Base-by-base conservation (phyloP, 208 protist species). In the Phytomonas serpens region DNA sequence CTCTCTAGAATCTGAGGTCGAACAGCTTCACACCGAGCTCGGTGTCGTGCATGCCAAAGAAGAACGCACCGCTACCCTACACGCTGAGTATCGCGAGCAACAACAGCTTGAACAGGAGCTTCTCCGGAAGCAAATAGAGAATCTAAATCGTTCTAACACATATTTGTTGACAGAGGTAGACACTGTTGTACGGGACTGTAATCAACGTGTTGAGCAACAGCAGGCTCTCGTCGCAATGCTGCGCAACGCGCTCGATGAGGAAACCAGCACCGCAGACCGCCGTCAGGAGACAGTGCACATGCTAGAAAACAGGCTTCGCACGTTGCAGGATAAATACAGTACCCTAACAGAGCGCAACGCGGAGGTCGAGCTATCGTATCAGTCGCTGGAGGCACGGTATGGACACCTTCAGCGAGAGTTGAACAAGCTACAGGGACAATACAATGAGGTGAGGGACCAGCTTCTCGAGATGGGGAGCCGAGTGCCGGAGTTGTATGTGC, bases 181-280 rank as follows among this genome's bases (percentile, higher is more conserved):
- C 63, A 78, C 74, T 33, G 66, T 81, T 34, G 76, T 71, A 16
- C 74, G 71, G 32, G 84, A 88, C 64, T 87, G 85, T 69, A 82
- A 84, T 64, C 71, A 66, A 4, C 85, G 84, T 19, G 67, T 93
- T 16, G 76, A 69, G 42, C 85, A 93, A 70, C 83, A 88, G 78
- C 81, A 93, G 67, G 73, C 78, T 1, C 80, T 86, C 64, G 77
- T 90, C 52, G 69, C 69, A 10, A 88, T 85, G 32, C 77, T 93
- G 29, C 85, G 84, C 23, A 47, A 71, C 34, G 79, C 85, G 0
- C 69, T 90, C 13, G 82, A 84, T 32, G 88, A 93, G 72, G 88
- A 90, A 64, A 81, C 77, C 30, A 64, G 67, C 29, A 85, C 73
- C 74, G 77, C 85, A 9, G 88, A 90, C 66, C 16, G 64, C 27